These are phyloP conservation scores for Syncephalastrum racemosum DNA, from an alignment of 371 early-diverging fungal genomes.

Conservation along the genomic window DNA sequence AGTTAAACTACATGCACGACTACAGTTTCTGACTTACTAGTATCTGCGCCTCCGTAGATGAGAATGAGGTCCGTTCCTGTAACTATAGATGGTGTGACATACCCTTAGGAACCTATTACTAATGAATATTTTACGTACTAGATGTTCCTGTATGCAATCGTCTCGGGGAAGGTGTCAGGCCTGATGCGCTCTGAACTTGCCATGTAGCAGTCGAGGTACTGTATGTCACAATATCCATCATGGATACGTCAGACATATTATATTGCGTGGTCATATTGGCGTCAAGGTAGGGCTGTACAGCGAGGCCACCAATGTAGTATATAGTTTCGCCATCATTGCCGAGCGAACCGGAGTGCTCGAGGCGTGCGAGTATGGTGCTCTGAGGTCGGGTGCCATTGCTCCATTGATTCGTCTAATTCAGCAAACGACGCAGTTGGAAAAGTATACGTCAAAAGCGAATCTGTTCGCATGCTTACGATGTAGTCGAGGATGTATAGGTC, in stretches of 20 bases:
- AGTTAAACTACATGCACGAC: background rate
- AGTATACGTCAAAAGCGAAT: too few species aligned
- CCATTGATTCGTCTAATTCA: background rate
- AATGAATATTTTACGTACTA: background rate
- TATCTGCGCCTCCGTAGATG: conserved; percentile 6
- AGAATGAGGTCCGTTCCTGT: conserved; percentile 3
- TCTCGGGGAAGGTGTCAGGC: background rate
- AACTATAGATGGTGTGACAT: background rate
- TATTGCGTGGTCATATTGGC: conserved; percentile 1
- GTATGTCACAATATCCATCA: conserved; percentile 4
- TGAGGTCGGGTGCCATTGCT: background rate
- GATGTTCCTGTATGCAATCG: conserved; percentile 8
- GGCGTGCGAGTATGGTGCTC: background rate
- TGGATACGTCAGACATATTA: background rate
- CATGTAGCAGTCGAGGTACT: background rate
- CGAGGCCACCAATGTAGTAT: conserved; percentile 6
- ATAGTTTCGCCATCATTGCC: conserved; percentile 6
- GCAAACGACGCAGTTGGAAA: too few species aligned
- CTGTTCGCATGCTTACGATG: too few species aligned
- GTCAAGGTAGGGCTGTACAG: conserved; percentile 1
- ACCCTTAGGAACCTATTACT: background rate
- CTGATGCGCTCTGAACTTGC: background rate
- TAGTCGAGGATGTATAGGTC: too few species aligned
- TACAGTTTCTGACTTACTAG: background rate
- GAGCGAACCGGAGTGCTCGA: conserved; percentile 1